A percentile compares a stretch with the other conserved stretches of the same genome.
Conservation (phyloP, 768 basidiomycete species). For the Podaxis carcinomalis region DNA sequence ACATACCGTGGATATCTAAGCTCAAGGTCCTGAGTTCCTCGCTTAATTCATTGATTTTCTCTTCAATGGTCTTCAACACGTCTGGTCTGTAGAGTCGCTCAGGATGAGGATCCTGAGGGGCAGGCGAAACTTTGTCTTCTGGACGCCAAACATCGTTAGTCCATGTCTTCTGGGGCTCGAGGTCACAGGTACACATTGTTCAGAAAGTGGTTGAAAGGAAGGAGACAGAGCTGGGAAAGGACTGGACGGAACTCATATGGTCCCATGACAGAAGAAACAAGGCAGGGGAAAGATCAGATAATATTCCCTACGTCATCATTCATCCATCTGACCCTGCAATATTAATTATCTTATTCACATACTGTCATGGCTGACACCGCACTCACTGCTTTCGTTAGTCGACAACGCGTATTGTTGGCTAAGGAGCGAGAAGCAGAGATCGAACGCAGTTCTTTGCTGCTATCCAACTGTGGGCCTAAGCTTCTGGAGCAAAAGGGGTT, state of each 20-base stretch:
- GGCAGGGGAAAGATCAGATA: not conserved
- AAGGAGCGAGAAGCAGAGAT: conserved; percentile 84
- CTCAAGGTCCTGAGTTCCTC: conserved; percentile 56
- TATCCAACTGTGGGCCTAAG: conserved; percentile 79
- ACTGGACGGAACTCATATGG: not conserved
- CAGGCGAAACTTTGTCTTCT: conserved; percentile 26
- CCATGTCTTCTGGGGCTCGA: conserved; percentile 11
- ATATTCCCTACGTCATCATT: not conserved
- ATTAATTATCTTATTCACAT: not conserved
- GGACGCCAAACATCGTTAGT: conserved; percentile 39
- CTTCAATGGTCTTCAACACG: conserved; percentile 57
- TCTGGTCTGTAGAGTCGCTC: conserved; percentile 48
- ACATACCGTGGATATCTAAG: conserved; percentile 66
- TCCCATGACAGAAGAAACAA: conserved; percentile 2
- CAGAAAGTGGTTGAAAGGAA: not conserved
- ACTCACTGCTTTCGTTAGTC: conserved; percentile 56
- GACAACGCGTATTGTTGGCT: conserved; percentile 62
- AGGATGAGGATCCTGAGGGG: conserved; percentile 27
- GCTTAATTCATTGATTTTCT: conserved; percentile 48
- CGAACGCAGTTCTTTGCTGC: conserved; percentile 69
- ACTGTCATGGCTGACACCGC: conserved; percentile 29
- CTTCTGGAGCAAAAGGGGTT: conserved; percentile 88
- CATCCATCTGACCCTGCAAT: not conserved
- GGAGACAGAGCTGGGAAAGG: not conserved
- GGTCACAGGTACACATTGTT: conserved; percentile 20